Conservation (phyloP, 2,329 filamentous ascomycete species). For the Exophiala calicioides region DNA sequence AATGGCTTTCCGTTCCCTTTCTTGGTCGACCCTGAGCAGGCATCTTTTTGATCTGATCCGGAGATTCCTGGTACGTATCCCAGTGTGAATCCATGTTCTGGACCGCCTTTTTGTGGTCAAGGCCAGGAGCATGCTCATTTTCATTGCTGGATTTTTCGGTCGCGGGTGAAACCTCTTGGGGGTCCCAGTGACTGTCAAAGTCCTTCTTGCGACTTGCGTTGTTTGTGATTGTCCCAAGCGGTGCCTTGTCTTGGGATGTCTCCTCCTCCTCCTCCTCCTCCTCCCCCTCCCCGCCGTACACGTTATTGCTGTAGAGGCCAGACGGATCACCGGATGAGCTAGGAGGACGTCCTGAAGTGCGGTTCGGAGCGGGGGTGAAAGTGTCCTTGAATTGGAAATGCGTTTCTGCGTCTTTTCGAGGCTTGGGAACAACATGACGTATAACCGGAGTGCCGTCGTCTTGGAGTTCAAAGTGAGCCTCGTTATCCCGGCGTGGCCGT, state of each 20-base stretch:
- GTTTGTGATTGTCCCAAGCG: slow-evolving; percentile 70
- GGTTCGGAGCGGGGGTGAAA: slow-evolving; percentile 50
- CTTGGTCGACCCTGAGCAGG: slow-evolving; percentile 13
- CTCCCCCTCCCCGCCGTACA: slow-evolving; percentile 66
- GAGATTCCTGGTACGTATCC: slow-evolving; percentile 44
- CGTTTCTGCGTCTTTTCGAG: slow-evolving; percentile 74
- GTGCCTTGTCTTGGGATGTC: slow-evolving; percentile 36
- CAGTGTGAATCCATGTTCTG: slow-evolving; percentile 70
- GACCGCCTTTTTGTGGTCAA: slow-evolving; percentile 68
- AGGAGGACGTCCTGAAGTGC: slow-evolving; percentile 34
- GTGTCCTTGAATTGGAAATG: slow-evolving; percentile 81
- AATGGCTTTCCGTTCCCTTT: slow-evolving; percentile 36
- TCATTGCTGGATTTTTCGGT: slow-evolving; percentile 42
- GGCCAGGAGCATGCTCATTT: slow-evolving; percentile 52
- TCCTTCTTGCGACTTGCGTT: slow-evolving; percentile 72
- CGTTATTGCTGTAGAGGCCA: slow-evolving; percentile 74
- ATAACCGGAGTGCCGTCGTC: slow-evolving; percentile 58
- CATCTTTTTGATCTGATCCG: slow-evolving; percentile 35
- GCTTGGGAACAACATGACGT: slow-evolving; percentile 41
- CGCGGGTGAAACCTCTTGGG: slow-evolving; percentile 67
- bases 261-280: slow-evolving; percentile 59
- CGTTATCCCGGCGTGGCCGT: slow-evolving; percentile 72
- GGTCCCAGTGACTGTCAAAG: slow-evolving; percentile 75
- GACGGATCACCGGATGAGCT: slow-evolving; percentile 52
- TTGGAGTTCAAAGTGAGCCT: slow-evolving; percentile 79